Evolutionary conservation across 2,329 filamentous ascomycete genomes (phyloP).

Genomic region (Fusarium lateritium): DNA sequence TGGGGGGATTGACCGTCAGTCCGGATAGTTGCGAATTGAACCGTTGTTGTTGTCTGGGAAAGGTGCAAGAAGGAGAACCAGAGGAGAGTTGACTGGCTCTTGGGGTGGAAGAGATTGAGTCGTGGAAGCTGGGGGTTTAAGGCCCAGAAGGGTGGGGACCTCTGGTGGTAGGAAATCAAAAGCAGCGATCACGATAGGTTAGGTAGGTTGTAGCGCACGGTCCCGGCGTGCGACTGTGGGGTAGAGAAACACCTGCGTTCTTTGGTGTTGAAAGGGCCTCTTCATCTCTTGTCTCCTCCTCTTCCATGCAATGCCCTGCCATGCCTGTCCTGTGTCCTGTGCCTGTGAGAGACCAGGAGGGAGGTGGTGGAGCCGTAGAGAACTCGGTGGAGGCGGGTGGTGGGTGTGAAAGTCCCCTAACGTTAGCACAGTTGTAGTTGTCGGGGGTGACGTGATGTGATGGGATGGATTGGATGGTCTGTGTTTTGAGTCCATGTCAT

Average conservation of each 20-base stretch:
- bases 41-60: constrained; percentile 20
- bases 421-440: constrained; percentile 11
- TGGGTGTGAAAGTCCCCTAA: constrained; percentile 25
- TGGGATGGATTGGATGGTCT: constrained; percentile 14
- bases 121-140: constrained; percentile 50
- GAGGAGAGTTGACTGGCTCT: constrained; percentile 32
- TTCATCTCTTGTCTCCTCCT: constrained; percentile 14
- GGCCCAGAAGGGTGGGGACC: constrained; percentile 44
- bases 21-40: constrained; percentile 18
- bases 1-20: constrained; percentile 12
- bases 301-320: constrained; percentile 9
- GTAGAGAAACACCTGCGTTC: constrained; percentile 43
- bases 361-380: constrained; percentile 38
- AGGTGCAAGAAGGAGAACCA: constrained; percentile 43
- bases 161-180: constrained; percentile 37
- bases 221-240: constrained; percentile 48
- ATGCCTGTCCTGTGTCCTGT: neutral
- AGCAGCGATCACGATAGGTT: constrained; percentile 47
- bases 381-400: constrained; percentile 33
- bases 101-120: constrained; percentile 44
- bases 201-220: constrained; percentile 43
- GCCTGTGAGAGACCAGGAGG: constrained; percentile 12
- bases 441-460: constrained; percentile 41
- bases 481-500: constrained; percentile 33
- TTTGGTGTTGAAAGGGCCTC: constrained; percentile 7